These are phyloP conservation scores for Starmerella powellii DNA, from an alignment of 805 yeast genomes.

Conservation along the genomic window DNA sequence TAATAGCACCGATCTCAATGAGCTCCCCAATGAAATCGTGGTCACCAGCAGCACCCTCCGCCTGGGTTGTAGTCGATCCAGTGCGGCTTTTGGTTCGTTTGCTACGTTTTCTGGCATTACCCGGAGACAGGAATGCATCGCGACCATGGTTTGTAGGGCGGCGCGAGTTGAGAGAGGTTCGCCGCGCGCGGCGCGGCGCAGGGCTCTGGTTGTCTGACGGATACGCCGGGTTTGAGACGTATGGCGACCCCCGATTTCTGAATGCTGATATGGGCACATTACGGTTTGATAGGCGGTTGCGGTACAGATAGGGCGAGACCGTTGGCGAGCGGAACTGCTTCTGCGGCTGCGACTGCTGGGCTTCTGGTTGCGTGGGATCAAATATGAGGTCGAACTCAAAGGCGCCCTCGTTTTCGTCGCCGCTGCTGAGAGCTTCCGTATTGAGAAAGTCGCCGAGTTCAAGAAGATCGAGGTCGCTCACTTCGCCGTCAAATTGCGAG, in stretches of 20 bases:
- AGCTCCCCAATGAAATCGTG: constrained; percentile 29
- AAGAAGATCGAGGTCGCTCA: constrained; percentile 34
- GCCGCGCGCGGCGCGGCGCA: constrained; percentile 12
- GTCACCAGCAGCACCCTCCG: constrained; percentile 15
- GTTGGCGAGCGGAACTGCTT: constrained; percentile 10
- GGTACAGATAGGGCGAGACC: constrained; percentile 27
- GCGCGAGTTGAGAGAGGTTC: constrained; percentile 21
- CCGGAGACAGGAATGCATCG: constrained; percentile 27
- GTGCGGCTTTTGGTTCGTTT: constrained; percentile 2
- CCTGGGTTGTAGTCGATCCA: too few relatives aligned
- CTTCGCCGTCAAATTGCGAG: constrained; percentile 31
- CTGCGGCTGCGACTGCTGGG: neutral
- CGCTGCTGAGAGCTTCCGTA: constrained; percentile 61
- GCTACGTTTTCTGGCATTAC: constrained; percentile 14
- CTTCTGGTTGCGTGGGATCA: constrained; percentile 23
- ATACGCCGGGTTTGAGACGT: constrained; percentile 15
- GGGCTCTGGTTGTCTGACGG: constrained; percentile 16
- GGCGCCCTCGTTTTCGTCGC: constrained; percentile 45
- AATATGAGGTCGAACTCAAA: constrained; percentile 19
- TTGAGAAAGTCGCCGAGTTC: constrained; percentile 69
- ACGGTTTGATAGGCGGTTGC: constrained; percentile 27
- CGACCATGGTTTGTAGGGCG: constrained; percentile 14
- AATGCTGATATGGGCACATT: constrained; percentile 77
- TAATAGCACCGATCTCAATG: constrained; percentile 29
- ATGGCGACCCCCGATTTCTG: constrained; percentile 57